Conservation (phyloP, 768 basidiomycete species). For the Tulasnella sp. region DNA sequence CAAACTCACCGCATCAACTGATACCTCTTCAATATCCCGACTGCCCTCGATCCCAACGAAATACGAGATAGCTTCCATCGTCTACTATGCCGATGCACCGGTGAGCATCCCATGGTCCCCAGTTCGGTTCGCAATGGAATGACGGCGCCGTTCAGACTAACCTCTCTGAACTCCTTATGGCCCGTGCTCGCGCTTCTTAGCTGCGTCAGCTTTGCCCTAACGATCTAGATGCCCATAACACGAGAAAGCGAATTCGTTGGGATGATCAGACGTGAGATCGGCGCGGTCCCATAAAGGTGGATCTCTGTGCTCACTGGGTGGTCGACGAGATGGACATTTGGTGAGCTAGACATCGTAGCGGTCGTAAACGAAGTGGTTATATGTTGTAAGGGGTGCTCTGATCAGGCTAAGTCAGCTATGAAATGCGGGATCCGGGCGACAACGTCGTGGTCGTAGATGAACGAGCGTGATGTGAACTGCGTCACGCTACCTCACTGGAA, state of each 20-base stretch:
- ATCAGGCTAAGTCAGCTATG: neutral
- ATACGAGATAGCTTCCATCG: slow-evolving; percentile 60
- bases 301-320: neutral
- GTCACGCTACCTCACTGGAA: neutral
- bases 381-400: neutral
- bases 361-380: neutral
- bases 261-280: neutral
- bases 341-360: neutral
- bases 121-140: neutral
- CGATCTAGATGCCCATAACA: slow-evolving; percentile 26
- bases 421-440: neutral
- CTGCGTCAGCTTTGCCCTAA: slow-evolving; percentile 61
- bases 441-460: neutral
- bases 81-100: slow-evolving; percentile 30
- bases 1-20: slow-evolving; percentile 50
- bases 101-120: neutral
- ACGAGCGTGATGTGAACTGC: neutral
- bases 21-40: slow-evolving; percentile 48
- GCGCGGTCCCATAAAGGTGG: neutral
- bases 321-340: slow-evolving; percentile 4
- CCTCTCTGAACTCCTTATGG: slow-evolving; percentile 72
- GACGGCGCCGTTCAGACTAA: slow-evolving; percentile 18
- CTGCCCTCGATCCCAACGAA: slow-evolving; percentile 79
- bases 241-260: neutral
- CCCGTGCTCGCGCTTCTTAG: slow-evolving; percentile 49